Conservation (phyloP, 2,329 filamentous ascomycete species). For the Ceratocystis albifundus region DNA sequence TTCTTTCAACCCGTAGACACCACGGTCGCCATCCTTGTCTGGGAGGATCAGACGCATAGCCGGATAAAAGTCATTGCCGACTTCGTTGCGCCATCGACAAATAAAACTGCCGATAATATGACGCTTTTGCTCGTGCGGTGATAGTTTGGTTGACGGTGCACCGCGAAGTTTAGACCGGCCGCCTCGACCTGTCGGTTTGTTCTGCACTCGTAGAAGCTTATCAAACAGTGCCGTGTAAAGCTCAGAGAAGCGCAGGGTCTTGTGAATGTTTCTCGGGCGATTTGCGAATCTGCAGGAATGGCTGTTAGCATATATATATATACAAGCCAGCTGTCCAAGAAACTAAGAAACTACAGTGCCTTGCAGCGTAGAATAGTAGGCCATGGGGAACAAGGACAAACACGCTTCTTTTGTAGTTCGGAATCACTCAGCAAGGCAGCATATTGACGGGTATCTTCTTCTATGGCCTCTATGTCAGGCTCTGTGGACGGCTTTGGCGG, state of each 20-base stretch:
- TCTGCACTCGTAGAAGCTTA: constrained; percentile 65
- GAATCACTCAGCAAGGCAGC: constrained; percentile 32
- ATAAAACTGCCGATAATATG: constrained; percentile 82
- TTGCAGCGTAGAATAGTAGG: background rate
- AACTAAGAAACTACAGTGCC: background rate
- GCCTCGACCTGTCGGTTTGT: constrained; percentile 52
- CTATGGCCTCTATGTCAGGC: constrained; percentile 34
- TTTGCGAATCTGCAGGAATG: constrained; percentile 57
- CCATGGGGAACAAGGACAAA: background rate
- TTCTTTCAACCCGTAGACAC: constrained; percentile 91
- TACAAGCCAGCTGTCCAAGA: background rate
- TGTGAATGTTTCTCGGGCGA: constrained; percentile 66
- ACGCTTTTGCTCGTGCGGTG: constrained; percentile 65
- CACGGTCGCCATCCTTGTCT: constrained; percentile 82
- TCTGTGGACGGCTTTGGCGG: background rate
- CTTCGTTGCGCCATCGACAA: constrained; percentile 70
- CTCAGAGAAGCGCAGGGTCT: constrained; percentile 71
- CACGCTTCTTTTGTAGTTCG: constrained; percentile 38
- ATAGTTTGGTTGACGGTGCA: constrained; percentile 46
- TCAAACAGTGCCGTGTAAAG: constrained; percentile 72
- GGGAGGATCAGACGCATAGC: constrained; percentile 84
- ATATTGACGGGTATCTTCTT: constrained; percentile 45
- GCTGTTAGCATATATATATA: constrained; percentile 24
- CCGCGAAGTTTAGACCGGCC: constrained; percentile 34
- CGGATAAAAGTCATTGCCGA: constrained; percentile 87